Evolutionary conservation across 1,139 yeast species (phyloP).

Genomic region (Scheffersomyces cryptocercus): DNA sequence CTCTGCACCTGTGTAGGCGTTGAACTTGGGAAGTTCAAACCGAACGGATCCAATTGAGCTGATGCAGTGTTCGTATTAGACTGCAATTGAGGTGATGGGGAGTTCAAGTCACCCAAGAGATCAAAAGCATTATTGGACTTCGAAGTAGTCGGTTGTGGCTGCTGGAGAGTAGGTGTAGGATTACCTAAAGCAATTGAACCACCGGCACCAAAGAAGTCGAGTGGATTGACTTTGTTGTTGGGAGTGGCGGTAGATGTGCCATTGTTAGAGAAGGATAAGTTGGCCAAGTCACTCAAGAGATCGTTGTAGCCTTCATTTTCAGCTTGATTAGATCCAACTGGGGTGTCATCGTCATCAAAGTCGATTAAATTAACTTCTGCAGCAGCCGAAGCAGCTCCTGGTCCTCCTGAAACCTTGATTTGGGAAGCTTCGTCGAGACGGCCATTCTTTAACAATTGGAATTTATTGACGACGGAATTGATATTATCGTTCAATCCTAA

Average conservation of each 20-base stretch:
- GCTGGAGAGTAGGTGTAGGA: constrained; percentile 6
- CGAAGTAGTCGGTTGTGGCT: constrained; percentile 14
- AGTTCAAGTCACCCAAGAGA: constrained; percentile 46
- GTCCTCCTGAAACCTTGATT: constrained; percentile 39
- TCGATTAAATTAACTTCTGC: constrained; percentile 68
- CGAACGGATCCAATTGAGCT: constrained; percentile 50
- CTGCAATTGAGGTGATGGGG: constrained; percentile 52
- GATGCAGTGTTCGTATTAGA: constrained; percentile 28
- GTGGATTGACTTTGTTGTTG: constrained; percentile 29
- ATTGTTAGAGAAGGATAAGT: constrained; percentile 49
- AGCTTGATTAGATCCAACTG: constrained; percentile 36
- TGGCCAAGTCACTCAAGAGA: constrained; percentile 69
- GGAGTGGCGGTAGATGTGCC: constrained; percentile 7
- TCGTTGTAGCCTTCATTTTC: constrained; percentile 62
- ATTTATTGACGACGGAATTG: constrained; percentile 68
- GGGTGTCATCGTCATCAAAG: constrained; percentile 60
- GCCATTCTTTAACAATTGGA: constrained; percentile 65
- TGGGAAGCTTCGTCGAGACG: constrained; percentile 60
- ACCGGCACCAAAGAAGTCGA: constrained; percentile 49
- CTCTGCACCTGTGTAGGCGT: constrained; percentile 37
- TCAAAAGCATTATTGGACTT: constrained; percentile 25
- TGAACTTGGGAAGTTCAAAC: constrained; percentile 45
- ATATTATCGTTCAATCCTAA: constrained; percentile 76
- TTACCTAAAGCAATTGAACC: constrained; percentile 45
- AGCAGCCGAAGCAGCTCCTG: constrained; percentile 37